These are phyloP conservation scores for Fistulifera pelliculosa DNA, from an alignment of 108 stramenopile genomes.

Conservation along the genomic window DNA sequence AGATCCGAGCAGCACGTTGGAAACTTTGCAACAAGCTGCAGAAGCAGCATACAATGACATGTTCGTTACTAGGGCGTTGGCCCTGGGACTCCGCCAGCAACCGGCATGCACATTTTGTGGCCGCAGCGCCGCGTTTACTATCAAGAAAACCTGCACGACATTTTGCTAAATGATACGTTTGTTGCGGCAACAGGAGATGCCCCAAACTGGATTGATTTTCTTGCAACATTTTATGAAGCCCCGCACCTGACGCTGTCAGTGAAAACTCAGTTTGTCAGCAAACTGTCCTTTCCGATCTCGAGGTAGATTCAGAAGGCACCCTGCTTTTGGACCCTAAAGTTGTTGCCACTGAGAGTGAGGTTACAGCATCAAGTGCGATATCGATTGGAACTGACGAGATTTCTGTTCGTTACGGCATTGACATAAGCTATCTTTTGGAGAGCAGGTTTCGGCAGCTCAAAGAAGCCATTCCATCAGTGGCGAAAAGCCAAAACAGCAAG, in stretches of 20 bases:
- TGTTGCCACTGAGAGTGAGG: not conserved
- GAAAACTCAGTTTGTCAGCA: not conserved
- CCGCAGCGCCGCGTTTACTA: slow-evolving; percentile 1
- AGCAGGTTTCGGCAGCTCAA: not conserved
- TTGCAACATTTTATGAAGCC: not conserved
- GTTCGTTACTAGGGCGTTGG: slow-evolving; percentile 9
- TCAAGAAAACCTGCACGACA: not conserved
- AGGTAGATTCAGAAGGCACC: not conserved
- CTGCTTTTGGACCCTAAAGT: not conserved
- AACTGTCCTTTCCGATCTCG: not conserved
- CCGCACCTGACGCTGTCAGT: slow-evolving; percentile 1
- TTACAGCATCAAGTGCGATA: slow-evolving; percentile 7
- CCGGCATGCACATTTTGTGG: slow-evolving; percentile 12
- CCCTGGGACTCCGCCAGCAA: slow-evolving; percentile 11
- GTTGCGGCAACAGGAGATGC: not conserved
- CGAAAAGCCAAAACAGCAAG: too few species aligned
- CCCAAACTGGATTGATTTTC: slow-evolving; percentile 1
- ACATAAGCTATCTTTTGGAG: not conserved
- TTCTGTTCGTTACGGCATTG: slow-evolving; percentile 17
- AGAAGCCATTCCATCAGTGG: too few species aligned
- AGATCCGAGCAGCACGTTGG: not conserved
- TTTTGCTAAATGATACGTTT: not conserved
- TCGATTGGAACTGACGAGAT: slow-evolving; percentile 11
- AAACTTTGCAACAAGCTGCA: not conserved
- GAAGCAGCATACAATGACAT: slow-evolving; percentile 5